Evolutionary conservation across 2,329 filamentous ascomycete species (phyloP), one percentile per base, ranked within the genome.

Genomic region (Diaporthe vexans): DNA sequence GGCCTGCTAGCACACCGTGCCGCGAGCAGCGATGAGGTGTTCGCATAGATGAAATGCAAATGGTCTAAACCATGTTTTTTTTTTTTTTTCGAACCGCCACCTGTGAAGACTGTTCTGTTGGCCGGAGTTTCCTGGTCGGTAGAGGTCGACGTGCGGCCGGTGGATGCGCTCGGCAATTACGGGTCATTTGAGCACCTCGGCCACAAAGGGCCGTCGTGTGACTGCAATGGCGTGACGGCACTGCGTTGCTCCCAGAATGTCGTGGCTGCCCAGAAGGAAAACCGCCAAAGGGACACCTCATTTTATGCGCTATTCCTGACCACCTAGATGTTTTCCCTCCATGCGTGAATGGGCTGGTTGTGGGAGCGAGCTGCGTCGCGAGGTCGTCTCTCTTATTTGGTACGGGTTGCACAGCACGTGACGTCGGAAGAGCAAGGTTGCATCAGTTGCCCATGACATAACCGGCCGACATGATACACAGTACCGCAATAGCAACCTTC

Each of bases 391-490:
- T 37, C 11, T 1, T 9, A 15, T 9, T 46, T 13, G 7, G 13
- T 40, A 1, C 21, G 1, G 48, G 5, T 29, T 4, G 48, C 1
- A 4, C 21, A 4, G 63, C 63, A 68, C 63, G 63, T 68, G 63
- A 68, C 48, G 63, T 33, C 48, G 63, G 48, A 19, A 8, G 24
- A 17, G 40, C 37, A 33, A 52, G 63, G 63, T 52, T 26, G 46
- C 63, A 67, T 67, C 33, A 35, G 26, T 33, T 48, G 15, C 46
- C 37, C 63, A 68, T 68, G 63, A 68, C 63, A 68, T 68, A 68
- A 54, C 63, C 63, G 29, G 37, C 26, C 43, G 33, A 51, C n/a
- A 40, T 54, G 33, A 37, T 68, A 40, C 46, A n/a, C n/a, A n/a
- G n/a, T n/a, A n/a, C n/a, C n/a, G 48, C 48, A 29, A 29, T 37